phyloP scores from a whole-genome alignment of 2,329 filamentous ascomycete genomes.

The Aspergillus phoenicis region DNA sequence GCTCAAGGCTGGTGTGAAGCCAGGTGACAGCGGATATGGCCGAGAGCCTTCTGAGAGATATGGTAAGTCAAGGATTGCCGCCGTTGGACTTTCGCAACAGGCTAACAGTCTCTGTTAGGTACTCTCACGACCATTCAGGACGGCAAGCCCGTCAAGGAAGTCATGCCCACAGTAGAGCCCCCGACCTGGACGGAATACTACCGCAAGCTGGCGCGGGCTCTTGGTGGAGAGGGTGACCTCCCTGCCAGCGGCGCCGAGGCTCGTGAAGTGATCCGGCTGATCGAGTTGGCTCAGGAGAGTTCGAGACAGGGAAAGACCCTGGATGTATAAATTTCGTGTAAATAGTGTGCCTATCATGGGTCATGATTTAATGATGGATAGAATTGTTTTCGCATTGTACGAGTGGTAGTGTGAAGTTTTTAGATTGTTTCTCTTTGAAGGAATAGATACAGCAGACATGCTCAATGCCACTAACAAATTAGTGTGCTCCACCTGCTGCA shows the following conservation, averaged over 20 bases:
- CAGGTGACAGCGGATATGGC: conserved; percentile 66
- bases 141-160: conserved; percentile 54
- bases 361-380: conserved; percentile 3
- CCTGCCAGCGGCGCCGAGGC: conserved; percentile 59
- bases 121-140: conserved; percentile 59
- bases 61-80: conserved; percentile 44
- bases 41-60: conserved; percentile 61
- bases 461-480: not conserved
- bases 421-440: not conserved
- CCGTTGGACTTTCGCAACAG: not conserved
- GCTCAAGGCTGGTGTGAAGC: conserved; percentile 64
- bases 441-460: not conserved
- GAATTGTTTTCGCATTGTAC: not conserved
- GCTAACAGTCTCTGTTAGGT: conserved; percentile 24
- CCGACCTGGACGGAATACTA: conserved; percentile 73
- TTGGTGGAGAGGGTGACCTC: conserved; percentile 55
- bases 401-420: not conserved
- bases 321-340: conserved; percentile 30
- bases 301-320: conserved; percentile 55
- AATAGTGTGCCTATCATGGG: conserved; percentile 1
- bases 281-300: conserved; percentile 59
- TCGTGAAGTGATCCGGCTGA: conserved; percentile 57
- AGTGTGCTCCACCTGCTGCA: not conserved
- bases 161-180: conserved; percentile 62
- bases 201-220: conserved; percentile 54